phyloP scores from a whole-genome alignment of 768 basidiomycete species.

The Leccinum subgranulosum region DNA sequence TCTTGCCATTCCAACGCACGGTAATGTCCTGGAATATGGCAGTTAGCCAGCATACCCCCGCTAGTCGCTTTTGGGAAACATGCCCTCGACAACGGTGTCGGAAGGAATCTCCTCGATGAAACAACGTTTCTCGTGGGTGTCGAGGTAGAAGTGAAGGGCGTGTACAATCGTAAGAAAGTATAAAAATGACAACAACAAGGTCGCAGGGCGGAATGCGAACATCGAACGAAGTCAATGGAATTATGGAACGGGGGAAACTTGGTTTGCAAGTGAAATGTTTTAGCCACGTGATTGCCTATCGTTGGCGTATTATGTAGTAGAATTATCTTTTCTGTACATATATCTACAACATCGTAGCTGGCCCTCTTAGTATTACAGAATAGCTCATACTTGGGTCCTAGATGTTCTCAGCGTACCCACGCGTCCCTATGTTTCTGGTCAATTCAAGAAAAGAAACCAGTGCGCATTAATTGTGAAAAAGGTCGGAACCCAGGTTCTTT shows the following conservation, averaged over 20 bases:
- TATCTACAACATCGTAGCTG: background rate
- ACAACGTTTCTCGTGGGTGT: slow-evolving; percentile 89
- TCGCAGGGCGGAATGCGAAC: slow-evolving; percentile 22
- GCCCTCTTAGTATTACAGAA: too few species aligned
- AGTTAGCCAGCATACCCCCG: background rate
- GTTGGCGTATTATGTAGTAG: background rate
- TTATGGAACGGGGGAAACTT: background rate
- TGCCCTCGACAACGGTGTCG: slow-evolving; percentile 94
- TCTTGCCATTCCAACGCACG: slow-evolving; percentile 91
- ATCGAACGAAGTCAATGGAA: slow-evolving; percentile 9
- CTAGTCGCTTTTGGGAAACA: slow-evolving; percentile 12
- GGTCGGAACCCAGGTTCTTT: too few species aligned
- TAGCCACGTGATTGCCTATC: slow-evolving; percentile 15
- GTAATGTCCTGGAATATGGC: slow-evolving; percentile 71
- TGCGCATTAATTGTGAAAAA: too few species aligned
- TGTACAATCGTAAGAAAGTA: slow-evolving; percentile 45
- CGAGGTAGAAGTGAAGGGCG: slow-evolving; percentile 96
- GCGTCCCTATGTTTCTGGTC: too few species aligned
- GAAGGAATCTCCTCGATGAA: slow-evolving; percentile 96
- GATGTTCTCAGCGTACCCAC: too few species aligned
- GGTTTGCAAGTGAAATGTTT: background rate
- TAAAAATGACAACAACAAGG: slow-evolving; percentile 37
- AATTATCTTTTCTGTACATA: background rate
- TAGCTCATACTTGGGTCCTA: too few species aligned
- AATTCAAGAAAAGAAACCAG: too few species aligned